Evolutionary conservation across 257 asterid species (phyloP).

Genomic region (Plectranthus barbatus): DNA sequence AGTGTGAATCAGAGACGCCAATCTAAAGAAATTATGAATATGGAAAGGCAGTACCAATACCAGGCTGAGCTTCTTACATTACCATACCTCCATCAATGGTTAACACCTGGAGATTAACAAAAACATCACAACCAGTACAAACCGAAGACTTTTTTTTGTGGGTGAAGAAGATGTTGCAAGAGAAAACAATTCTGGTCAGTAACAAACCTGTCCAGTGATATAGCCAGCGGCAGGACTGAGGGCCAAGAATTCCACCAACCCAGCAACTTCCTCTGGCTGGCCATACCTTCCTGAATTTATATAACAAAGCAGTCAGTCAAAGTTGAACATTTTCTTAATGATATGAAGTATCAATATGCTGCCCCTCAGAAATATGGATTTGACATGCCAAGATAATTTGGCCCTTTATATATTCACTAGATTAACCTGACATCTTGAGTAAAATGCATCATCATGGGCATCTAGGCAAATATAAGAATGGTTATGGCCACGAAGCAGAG

Average conservation of each 20-base stretch:
- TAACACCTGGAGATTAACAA: too few relatives aligned
- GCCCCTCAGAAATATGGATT: not conserved
- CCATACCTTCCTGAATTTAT: constrained; percentile 49
- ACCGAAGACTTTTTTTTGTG: too few relatives aligned
- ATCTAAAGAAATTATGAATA: not conserved
- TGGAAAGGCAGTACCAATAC: too few relatives aligned
- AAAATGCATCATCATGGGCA: not conserved
- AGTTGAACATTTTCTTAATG: not conserved
- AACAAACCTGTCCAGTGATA: constrained; percentile 84
- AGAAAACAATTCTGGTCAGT: too few relatives aligned
- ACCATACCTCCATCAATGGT: constrained; percentile 51
- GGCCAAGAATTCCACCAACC: constrained; percentile 49
- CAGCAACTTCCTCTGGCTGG: constrained; percentile 56
- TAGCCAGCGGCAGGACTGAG: constrained; percentile 60
- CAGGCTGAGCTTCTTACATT: constrained; percentile 65
- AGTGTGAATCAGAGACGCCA: not conserved
- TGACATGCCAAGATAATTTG: too few relatives aligned
- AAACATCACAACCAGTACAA: too few relatives aligned
- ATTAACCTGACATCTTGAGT: not conserved
- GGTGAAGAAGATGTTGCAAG: too few relatives aligned
- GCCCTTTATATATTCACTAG: not conserved
- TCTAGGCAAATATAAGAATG: not conserved
- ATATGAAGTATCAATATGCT: not conserved
- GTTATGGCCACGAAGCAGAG: not conserved
- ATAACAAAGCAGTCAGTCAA: not conserved